phyloP scores from a whole-genome alignment of 2,329 filamentous ascomycete genomes.

The Dendryphion nanum region DNA sequence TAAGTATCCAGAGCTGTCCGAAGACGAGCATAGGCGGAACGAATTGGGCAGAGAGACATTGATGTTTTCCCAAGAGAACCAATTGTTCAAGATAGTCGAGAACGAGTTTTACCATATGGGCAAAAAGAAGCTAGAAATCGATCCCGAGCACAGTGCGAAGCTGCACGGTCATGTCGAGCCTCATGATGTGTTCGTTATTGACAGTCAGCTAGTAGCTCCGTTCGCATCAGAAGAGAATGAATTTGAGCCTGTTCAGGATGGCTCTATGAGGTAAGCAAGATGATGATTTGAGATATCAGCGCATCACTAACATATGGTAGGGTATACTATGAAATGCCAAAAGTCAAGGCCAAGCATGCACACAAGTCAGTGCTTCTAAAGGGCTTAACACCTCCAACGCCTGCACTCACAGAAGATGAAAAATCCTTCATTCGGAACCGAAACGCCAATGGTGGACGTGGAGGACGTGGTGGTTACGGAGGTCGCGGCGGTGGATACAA shows the following conservation, averaged over 20 bases:
- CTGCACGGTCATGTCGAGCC: conserved; percentile 79
- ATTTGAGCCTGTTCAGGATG: conserved; percentile 49
- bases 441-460: conserved; percentile 57
- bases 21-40: conserved; percentile 78
- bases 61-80: conserved; percentile 78
- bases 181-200: conserved; percentile 79
- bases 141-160: conserved; percentile 72
- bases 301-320: conserved; percentile 48
- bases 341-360: conserved; percentile 55
- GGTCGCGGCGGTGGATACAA: conserved; percentile 1
- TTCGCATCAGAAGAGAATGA: conserved; percentile 54
- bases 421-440: conserved; percentile 64
- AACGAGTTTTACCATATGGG: conserved; percentile 88
- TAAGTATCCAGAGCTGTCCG: conserved; percentile 75
- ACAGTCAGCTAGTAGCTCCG: conserved; percentile 76
- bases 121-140: conserved; percentile 62
- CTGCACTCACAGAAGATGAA: conserved; percentile 67
- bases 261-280: conserved; percentile 74
- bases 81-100: conserved; percentile 81
- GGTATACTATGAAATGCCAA: conserved; percentile 82
- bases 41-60: conserved; percentile 76
- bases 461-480: conserved; percentile 22
- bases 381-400: conserved; percentile 70
- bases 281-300: background rate
- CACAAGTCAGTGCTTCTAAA: conserved; percentile 96